Base-by-base conservation (phyloP, 805 yeast species). In the Barnettozyma siamensis region DNA sequence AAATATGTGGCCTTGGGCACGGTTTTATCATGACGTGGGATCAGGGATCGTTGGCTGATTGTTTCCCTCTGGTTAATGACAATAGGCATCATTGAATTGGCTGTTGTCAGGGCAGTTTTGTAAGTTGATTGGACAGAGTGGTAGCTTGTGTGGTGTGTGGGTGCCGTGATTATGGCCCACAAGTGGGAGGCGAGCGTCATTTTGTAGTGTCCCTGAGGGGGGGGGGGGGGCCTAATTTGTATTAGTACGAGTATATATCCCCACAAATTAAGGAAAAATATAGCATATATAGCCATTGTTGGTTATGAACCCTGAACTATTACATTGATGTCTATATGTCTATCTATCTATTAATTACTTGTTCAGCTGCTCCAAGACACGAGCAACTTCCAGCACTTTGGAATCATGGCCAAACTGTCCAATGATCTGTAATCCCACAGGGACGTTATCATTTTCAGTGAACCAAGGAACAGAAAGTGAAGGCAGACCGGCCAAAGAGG, bases 401-500 rank as follows among this genome's bases (percentile, higher is more conserved):
- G 63, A 54, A 56, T 93, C 99, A 51, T 83, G 81, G 11, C 96
- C 97, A 56, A 67, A 83, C 58, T 91, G 98, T 2, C 89, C 95
- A 55, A 82, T 74, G 2, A 93, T 50, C 57, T 94, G 98, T 21
- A 93, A 65, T 0, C 96, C 96, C 10, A 75, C 63, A 0, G 76
- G 68, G 9, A 59, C 45, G 7, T 21, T 7, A 1, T 63, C 60
- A 1, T 63, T 60, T 2, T 54, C 54, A 11, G 31, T 18, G 11
- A 47, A 53, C 51, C 72, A 70, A 0, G 99, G 99, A 2, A 89
- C 65, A 2, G 83, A 74, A 10, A 91, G 70, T 0, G 95, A 77
- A 1, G 99, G 99, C 2, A 91, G 59, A 0, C 98, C 98, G 0
- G 95, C 94, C 43, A 94, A 63, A 2, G 95, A 88, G 31, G 93